phyloP scores from a whole-genome alignment of 352 stramenopile genomes.

The Thraustochytrium striatum region DNA sequence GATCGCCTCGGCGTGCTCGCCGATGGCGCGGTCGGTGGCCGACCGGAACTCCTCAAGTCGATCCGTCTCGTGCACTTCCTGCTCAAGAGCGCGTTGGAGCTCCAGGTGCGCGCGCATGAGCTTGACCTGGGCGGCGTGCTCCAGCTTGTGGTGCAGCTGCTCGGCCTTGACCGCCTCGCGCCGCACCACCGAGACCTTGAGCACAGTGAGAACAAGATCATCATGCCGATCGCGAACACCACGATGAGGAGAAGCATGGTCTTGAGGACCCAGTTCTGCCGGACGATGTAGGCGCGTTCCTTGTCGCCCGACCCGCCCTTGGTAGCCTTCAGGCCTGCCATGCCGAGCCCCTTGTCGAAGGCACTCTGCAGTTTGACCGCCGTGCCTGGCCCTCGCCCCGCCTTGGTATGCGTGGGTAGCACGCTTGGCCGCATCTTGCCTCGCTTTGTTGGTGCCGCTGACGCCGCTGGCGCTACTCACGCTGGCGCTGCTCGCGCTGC shows the following conservation, averaged over 20 bases:
- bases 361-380: conserved; percentile 26
- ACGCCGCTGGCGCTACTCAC: neutral
- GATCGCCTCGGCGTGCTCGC: conserved; percentile 1
- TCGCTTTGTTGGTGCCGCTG: neutral
- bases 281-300: conserved; percentile 26
- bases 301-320: conserved; percentile 37
- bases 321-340: conserved; percentile 28
- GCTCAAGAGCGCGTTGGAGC: conserved; percentile 26
- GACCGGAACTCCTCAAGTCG: conserved; percentile 33
- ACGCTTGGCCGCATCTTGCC: neutral
- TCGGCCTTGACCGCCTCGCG: conserved; percentile 20
- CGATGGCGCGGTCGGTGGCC: conserved; percentile 1
- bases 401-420: conserved; percentile 41
- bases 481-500: neutral
- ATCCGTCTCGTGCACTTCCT: conserved; percentile 31
- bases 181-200: conserved; percentile 8
- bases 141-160: conserved; percentile 26
- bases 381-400: neutral
- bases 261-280: conserved; percentile 42
- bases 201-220: conserved; percentile 38
- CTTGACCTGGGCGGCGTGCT: conserved; percentile 39
- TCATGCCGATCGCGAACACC: conserved; percentile 6
- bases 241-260: conserved; percentile 25
- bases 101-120: conserved; percentile 39
- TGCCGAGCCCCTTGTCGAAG: conserved; percentile 32